Conservation (phyloP, 176 grass and related monocot genomes). For the Musa beccarii region DNA sequence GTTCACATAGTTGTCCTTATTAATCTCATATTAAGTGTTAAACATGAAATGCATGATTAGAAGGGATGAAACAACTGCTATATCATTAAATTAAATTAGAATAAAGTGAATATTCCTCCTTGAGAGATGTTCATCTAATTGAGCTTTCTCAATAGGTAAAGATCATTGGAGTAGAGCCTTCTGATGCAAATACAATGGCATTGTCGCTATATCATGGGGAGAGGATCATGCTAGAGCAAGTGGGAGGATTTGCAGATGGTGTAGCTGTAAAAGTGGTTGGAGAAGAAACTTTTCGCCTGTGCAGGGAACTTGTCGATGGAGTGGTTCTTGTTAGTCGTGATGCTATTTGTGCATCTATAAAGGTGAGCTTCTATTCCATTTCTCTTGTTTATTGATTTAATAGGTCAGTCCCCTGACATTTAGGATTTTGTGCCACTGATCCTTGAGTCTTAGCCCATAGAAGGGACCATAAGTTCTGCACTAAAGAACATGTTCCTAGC, state of each 20-base stretch:
- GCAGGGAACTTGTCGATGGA: constrained; percentile 89
- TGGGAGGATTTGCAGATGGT: constrained; percentile 97
- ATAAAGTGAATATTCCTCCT: background rate
- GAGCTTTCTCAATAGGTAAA: constrained; percentile 57
- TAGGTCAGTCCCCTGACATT: background rate
- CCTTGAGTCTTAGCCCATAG: background rate
- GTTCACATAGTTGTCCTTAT: too few species aligned
- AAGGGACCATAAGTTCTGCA: background rate
- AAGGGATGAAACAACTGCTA: background rate
- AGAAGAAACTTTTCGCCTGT: constrained; percentile 82
- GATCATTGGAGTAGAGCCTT: constrained; percentile 94
- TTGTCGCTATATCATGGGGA: constrained; percentile 78
- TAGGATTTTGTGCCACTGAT: background rate
- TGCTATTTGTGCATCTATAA: constrained; percentile 99
- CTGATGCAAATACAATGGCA: constrained; percentile 98
- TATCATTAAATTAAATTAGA: background rate
- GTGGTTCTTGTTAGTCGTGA: constrained; percentile 89
- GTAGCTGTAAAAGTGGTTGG: constrained; percentile 96
- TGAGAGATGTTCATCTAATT: background rate
- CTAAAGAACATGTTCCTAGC: background rate
- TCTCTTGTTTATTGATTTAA: background rate
- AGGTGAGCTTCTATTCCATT: constrained; percentile 33
- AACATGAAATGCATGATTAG: background rate
- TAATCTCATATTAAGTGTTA: too few species aligned
- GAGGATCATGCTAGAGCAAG: constrained; percentile 83